Evolutionary conservation across 805 yeast genomes (phyloP).

Genomic region (Metschnikowia henanensis): DNA sequence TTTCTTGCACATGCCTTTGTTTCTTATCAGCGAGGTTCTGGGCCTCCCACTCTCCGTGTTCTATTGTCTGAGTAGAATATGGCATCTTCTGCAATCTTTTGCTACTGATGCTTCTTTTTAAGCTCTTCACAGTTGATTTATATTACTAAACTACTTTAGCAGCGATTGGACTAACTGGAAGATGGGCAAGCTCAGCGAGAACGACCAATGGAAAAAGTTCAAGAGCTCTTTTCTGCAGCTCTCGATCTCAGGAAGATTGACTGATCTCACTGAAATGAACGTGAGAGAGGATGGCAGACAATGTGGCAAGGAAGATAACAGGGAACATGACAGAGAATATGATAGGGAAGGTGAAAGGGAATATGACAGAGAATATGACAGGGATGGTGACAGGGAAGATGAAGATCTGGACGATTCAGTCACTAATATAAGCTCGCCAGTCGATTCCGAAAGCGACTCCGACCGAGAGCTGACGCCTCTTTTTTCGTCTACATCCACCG

Average conservation of each 20-base stretch:
- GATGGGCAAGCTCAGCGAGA: slow-evolving; percentile 1
- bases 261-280: slow-evolving; percentile 1
- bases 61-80: no score
- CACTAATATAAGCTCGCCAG: background rate
- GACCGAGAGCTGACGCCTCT: slow-evolving; percentile 8
- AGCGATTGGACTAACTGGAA: no score
- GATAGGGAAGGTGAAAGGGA: no score
- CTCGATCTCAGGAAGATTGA: slow-evolving; percentile 5
- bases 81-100: no score
- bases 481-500: slow-evolving; percentile 6
- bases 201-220: slow-evolving; percentile 12
- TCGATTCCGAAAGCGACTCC: slow-evolving; percentile 2
- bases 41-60: no score
- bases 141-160: no score
- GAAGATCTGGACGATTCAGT: background rate
- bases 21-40: no score
- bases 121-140: no score
- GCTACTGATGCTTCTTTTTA: no score
- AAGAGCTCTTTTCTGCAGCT: slow-evolving; percentile 13
- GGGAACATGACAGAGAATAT: no score
- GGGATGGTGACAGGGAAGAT: background rate
- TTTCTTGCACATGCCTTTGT: background rate
- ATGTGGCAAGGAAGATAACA: no score
- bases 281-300: background rate
- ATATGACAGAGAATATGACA: no score